A percentile compares a stretch with the other conserved stretches of the same genome.
These are phyloP conservation scores for Rhodotorula sp. DNA, from an alignment of 1,284 basidiomycete genomes.

Conservation along the genomic window DNA sequence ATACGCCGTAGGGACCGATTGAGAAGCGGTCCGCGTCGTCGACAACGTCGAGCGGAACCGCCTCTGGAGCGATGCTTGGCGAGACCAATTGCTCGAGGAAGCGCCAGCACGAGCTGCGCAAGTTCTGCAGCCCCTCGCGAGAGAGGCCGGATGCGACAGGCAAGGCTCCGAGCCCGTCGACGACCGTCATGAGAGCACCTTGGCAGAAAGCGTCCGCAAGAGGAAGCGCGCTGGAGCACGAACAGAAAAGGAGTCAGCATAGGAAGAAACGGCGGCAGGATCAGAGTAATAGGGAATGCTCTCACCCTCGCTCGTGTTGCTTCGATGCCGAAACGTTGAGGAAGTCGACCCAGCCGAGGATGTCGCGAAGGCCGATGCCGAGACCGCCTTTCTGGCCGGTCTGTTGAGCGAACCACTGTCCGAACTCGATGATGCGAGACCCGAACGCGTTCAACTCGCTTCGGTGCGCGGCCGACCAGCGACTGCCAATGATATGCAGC, in stretches of 20 bases:
- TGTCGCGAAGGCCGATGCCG: constrained; percentile 71
- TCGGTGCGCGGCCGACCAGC: constrained; percentile 62
- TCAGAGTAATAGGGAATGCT: neutral
- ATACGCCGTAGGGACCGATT: constrained; percentile 74
- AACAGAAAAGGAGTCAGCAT: neutral
- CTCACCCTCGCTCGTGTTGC: constrained; percentile 4
- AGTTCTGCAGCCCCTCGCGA: constrained; percentile 29
- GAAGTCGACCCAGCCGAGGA: constrained; percentile 90
- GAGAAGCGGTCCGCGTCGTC: constrained; percentile 53
- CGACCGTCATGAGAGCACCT: constrained; percentile 51
- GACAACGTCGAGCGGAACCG: constrained; percentile 32
- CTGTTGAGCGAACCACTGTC: constrained; percentile 71
- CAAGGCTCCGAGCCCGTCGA: constrained; percentile 51
- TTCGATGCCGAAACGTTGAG: constrained; percentile 59
- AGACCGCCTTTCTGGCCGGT: constrained; percentile 68
- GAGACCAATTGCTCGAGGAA: constrained; percentile 33
- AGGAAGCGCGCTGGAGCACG: constrained; percentile 12
- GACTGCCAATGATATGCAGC: constrained; percentile 70
- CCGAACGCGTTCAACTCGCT: constrained; percentile 62
- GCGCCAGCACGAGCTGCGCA: constrained; percentile 29
- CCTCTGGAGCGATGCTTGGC: constrained; percentile 27
- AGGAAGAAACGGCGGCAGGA: neutral
- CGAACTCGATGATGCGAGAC: constrained; percentile 70
- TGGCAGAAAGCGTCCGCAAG: constrained; percentile 49
- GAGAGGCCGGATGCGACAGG: constrained; percentile 39